These are phyloP conservation scores for Tuber borchii DNA, from an alignment of 495 filamentous ascomycete species.

Conservation along the genomic window DNA sequence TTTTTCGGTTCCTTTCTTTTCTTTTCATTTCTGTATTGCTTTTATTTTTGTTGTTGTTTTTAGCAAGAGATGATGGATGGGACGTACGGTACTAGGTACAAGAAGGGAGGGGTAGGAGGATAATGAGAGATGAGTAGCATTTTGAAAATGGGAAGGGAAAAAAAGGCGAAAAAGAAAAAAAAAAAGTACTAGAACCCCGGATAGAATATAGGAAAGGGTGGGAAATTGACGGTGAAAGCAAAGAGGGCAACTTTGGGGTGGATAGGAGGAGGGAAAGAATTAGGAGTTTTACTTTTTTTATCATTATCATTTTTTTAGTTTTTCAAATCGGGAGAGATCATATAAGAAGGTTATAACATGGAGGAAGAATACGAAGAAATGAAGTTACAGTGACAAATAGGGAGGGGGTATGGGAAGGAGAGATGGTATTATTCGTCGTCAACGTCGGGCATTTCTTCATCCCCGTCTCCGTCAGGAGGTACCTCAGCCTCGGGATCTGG, in stretches of 20 bases:
- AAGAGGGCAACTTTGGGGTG: background rate
- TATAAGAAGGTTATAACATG: background rate
- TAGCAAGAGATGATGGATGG: background rate
- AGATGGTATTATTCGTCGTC: slow-evolving; percentile 22
- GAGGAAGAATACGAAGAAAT: background rate
- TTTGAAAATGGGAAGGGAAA: background rate
- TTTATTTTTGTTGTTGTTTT: background rate
- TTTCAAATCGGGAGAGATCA: background rate
- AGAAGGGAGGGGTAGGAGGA: background rate
- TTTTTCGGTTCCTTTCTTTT: background rate
- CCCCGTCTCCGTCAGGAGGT: slow-evolving; percentile 23
- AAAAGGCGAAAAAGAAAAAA: background rate
- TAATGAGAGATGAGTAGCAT: background rate
- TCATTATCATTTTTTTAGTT: background rate
- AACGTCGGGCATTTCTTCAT: slow-evolving; percentile 35
- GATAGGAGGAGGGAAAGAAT: background rate
- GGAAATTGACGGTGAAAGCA: background rate
- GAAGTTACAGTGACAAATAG: slow-evolving; percentile 8
- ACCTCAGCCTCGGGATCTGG: slow-evolving; percentile 31
- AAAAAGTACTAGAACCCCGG: background rate
- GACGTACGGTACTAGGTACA: background rate
- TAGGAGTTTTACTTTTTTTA: background rate
- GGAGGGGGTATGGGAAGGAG: slow-evolving; percentile 13
- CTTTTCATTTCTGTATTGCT: background rate
- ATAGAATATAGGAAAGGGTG: background rate